Evolutionary conservation across 108 stramenopile species (phyloP), one percentile per base, ranked within the genome.

Genomic region (Skeletonema grethae): DNA sequence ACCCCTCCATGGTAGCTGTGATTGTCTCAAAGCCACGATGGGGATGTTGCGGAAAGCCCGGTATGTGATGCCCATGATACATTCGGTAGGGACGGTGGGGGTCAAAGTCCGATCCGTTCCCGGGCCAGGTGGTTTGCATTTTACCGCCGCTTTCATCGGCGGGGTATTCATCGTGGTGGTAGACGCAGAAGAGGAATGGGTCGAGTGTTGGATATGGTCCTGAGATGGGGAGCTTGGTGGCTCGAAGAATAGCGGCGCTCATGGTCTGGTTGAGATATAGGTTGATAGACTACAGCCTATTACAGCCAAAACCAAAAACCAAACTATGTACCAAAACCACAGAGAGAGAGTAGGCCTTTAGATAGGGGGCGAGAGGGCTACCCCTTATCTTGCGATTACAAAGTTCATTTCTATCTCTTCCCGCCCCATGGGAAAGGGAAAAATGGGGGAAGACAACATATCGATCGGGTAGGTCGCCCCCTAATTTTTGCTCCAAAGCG

Each of bases 1-100:
- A 20, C 24, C 95, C 91, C 24, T 85, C 61, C 9, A 92, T 74
- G 3, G 91, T 90, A 9, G 87, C 84, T 4, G 96, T 97, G 29
- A 97, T 85, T 9, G 96, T 97, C 79, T 94, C 91, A 64, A 94
- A 92, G 15, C 96, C 96, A 24, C 95, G 62, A 70, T 96, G 95
- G 4, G 95, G 93, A 67, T 96, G 93, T 15, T 73, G 75, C 6
- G 88, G 88, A 48, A 83, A 83, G 3, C 85, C 85, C 0, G 90
- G 90, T 12, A 91, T 66, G 1, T 41, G 43, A 13, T 81, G 63
- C 24, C 90, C 90, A 58, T 91, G 90, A 68, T 91, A 91, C 90
- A 91, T 91, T 22, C 86, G 70, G 43, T 88, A 90, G 3, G 72
- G 67, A 0, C 70, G 60, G 35, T 48, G 7, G 7, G 85, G 84